Evolutionary conservation across 2,329 filamentous ascomycete genomes (phyloP), one percentile per base, ranked within the genome.

Genomic region (Fusarium torulosum): DNA sequence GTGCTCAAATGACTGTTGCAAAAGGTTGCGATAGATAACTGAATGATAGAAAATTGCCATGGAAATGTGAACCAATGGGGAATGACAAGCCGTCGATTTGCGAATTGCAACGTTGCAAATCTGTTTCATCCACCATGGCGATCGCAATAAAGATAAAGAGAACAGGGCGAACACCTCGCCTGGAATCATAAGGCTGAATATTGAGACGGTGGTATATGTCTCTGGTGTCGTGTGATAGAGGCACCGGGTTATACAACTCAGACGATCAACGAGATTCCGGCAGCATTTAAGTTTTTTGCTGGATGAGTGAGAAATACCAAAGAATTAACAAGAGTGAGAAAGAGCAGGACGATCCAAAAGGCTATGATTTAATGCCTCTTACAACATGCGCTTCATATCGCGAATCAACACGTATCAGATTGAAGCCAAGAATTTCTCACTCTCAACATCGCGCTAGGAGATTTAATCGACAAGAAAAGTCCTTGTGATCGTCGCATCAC

Each of bases 101-200:
- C 37, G 56, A 49, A 58, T 21, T 56, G 59, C 25, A 62, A 62
- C 59, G 59, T 62, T 62, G 50, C 59, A 56, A 41, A 56, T 11
- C 6, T 38, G 59, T 62, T 38, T 47, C 49, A 57, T 21, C 21
- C 33, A 5, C 5, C 8, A 19, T 6, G 15, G 6, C 20, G 25
- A 43, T 56, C 31, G 25, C 14, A 17, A 6, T 11, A 21, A 19
- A 13, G 3, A 13, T 27, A 27, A n/a, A 25, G 6, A 23, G 20
- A 15, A 44, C 19, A 47, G 15, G 21, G 9, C 6, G n/a, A 7
- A 9, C 9, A 2, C 6, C 4, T 19, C 4, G 5, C 7, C 7
- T 23, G 21, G 6, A 19, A 53, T 23, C 13, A 23, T 2, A 6
- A 17, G n/a, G 4, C 13, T 33, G 15, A 20, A 13, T 13, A 2